These are phyloP conservation scores for Solanum dulcamara DNA, from an alignment of 257 asterid species.

Conservation along the genomic window DNA sequence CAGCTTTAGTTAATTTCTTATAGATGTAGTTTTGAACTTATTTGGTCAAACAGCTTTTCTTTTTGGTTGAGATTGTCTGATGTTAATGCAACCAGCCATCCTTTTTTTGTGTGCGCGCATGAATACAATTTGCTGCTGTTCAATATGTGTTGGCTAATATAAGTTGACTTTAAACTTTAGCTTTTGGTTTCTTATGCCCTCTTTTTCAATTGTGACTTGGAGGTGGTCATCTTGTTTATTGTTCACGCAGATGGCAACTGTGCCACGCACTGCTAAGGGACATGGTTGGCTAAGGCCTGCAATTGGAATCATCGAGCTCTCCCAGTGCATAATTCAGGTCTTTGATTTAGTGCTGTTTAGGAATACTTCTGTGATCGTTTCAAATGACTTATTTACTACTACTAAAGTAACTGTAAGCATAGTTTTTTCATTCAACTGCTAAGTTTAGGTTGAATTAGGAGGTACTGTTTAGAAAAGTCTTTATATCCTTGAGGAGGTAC, in stretches of 20 bases:
- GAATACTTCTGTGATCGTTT: not conserved
- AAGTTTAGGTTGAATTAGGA: not conserved
- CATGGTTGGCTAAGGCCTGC: slow-evolving; percentile 96
- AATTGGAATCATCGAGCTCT: slow-evolving; percentile 71
- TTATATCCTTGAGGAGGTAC: not conserved
- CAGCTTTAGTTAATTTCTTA: not conserved
- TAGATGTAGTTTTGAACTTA: not conserved
- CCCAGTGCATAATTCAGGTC: slow-evolving; percentile 89
- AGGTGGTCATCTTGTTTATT: not conserved
- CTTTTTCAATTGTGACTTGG: not conserved
- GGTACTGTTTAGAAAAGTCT: not conserved
- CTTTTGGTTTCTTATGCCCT: not conserved
- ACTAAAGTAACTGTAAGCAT: not conserved
- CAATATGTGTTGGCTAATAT: not conserved
- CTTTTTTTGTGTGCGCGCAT: not conserved
- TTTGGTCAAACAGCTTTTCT: not conserved
- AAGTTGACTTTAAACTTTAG: not conserved
- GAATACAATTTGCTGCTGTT: not conserved
- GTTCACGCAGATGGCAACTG: slow-evolving; percentile 57
- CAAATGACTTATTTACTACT: not conserved
- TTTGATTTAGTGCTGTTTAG: not conserved
- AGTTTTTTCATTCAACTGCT: not conserved
- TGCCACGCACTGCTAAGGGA: slow-evolving; percentile 70
- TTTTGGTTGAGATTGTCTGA: not conserved
- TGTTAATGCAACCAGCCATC: not conserved